A percentile compares a stretch with the other conserved stretches of the same genome.
Evolutionary conservation across 768 basidiomycete genomes (phyloP).

Genomic region (Lentinula detonsa): DNA sequence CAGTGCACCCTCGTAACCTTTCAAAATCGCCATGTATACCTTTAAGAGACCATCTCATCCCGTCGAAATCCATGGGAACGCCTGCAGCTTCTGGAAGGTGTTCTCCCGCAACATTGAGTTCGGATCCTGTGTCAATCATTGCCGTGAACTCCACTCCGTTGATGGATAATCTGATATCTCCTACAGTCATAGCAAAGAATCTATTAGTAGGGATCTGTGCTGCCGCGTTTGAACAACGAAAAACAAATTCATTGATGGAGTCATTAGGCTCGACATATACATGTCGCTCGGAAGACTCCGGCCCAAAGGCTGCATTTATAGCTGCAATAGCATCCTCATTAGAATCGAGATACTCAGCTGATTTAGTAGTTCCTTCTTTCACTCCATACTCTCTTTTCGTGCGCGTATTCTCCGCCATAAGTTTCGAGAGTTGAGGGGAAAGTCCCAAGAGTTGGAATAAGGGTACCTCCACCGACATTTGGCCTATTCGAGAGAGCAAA

Average conservation of each 20-base stretch:
- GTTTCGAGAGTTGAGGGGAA: neutral
- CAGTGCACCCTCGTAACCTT: no score
- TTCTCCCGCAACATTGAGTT: neutral
- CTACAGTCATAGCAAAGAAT: constrained; percentile 4
- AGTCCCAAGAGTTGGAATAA: neutral
- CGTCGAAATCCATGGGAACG: constrained; percentile 49
- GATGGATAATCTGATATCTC: neutral
- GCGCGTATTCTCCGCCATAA: neutral
- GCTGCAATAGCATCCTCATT: neutral
- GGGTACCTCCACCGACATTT: neutral
- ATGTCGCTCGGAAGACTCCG: neutral
- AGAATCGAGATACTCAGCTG: neutral
- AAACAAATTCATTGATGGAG: neutral
- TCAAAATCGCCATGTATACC: constrained; percentile 17
- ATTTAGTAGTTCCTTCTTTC: neutral
- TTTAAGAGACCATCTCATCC: constrained; percentile 17
- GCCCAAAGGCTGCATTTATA: neutral
- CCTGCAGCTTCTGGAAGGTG: neutral
- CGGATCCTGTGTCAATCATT: constrained; percentile 5
- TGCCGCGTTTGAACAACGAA: neutral
- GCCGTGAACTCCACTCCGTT: neutral
- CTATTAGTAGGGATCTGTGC: neutral
- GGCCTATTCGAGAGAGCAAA: neutral
- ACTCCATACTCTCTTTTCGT: neutral
- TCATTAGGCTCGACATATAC: neutral